Conservation (phyloP, 176 grass and related monocot genomes). For the Cymbopogon citratus region DNA sequence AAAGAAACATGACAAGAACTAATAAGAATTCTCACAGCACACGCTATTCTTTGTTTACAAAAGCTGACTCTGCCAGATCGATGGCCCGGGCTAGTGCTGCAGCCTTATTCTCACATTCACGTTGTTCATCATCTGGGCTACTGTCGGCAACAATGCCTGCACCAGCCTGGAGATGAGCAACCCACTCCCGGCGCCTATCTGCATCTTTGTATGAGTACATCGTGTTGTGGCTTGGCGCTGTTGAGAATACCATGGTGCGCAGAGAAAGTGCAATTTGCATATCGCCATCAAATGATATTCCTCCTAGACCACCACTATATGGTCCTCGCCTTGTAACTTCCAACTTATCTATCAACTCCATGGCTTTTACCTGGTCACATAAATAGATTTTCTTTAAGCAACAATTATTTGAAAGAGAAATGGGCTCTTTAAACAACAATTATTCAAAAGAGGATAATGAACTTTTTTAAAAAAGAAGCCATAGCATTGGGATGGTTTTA, state of each 20-base stretch:
- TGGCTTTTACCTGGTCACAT: slow-evolving; percentile 62
- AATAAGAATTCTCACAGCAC: background rate
- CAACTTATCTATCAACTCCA: slow-evolving; percentile 82
- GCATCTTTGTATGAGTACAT: slow-evolving; percentile 58
- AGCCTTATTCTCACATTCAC: slow-evolving; percentile 89
- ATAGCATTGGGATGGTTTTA: background rate
- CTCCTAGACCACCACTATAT: slow-evolving; percentile 77
- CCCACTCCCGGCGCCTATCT: slow-evolving; percentile 62
- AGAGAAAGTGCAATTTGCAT: slow-evolving; percentile 67
- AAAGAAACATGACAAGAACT: slow-evolving; percentile 7
- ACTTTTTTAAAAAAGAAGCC: background rate
- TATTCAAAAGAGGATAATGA: background rate
- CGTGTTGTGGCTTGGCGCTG: slow-evolving; percentile 47
- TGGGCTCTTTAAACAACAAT: background rate
- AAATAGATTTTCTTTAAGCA: background rate
- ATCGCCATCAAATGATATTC: slow-evolving; percentile 67
- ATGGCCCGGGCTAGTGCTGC: slow-evolving; percentile 79
- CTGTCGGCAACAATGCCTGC: slow-evolving; percentile 95
- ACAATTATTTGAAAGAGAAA: background rate
- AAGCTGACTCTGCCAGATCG: slow-evolving; percentile 84
- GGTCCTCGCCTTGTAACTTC: slow-evolving; percentile 79
- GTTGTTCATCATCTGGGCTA: slow-evolving; percentile 75
- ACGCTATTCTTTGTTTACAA: slow-evolving; percentile 58
- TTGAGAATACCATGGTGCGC: slow-evolving; percentile 76
- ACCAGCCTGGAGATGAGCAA: slow-evolving; percentile 83